These are phyloP conservation scores for Nitzschia putrida DNA, from an alignment of 108 stramenopile genomes.

Conservation along the genomic window DNA sequence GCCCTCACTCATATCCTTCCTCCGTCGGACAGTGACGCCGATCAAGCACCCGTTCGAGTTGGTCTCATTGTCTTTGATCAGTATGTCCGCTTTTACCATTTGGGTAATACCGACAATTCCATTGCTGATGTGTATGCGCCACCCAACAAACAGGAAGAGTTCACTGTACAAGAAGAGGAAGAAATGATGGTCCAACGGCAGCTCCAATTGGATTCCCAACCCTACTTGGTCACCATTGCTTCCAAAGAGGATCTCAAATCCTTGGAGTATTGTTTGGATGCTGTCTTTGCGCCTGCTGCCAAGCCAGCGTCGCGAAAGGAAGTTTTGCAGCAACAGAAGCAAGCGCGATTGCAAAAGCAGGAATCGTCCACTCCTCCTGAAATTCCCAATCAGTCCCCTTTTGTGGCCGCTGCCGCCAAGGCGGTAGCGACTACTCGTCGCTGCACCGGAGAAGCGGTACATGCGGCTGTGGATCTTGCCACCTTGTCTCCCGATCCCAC, in stretches of 20 bases:
- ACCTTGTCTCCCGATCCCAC: not conserved
- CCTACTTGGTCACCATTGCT: conserved; percentile 25
- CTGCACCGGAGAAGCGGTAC: conserved; percentile 56
- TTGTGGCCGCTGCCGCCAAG: conserved; percentile 17
- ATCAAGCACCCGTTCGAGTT: conserved; percentile 14
- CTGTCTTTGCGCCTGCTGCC: conserved; percentile 38
- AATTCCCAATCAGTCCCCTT: conserved; percentile 39
- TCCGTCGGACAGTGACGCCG: not conserved
- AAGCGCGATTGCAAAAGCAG: conserved; percentile 28
- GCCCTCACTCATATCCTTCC: conserved; percentile 32
- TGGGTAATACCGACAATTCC: conserved; percentile 45
- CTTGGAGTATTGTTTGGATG: conserved; percentile 33
- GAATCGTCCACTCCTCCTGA: not conserved
- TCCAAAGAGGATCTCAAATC: conserved; percentile 16
- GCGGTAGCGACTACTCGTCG: conserved; percentile 14
- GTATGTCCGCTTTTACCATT: conserved; percentile 48
- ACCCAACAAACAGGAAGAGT: not conserved
- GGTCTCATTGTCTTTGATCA: conserved; percentile 56
- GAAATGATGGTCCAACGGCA: conserved; percentile 12
- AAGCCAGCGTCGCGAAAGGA: conserved; percentile 32
- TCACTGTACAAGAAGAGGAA: conserved; percentile 5
- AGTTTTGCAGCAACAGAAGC: conserved; percentile 41
- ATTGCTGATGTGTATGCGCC: conserved; percentile 46
- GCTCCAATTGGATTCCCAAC: conserved; percentile 12
- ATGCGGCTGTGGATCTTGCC: conserved; percentile 52